Evolutionary conservation across 306 rosid species (phyloP).

Genomic region (Hippophae rhamnoides): DNA sequence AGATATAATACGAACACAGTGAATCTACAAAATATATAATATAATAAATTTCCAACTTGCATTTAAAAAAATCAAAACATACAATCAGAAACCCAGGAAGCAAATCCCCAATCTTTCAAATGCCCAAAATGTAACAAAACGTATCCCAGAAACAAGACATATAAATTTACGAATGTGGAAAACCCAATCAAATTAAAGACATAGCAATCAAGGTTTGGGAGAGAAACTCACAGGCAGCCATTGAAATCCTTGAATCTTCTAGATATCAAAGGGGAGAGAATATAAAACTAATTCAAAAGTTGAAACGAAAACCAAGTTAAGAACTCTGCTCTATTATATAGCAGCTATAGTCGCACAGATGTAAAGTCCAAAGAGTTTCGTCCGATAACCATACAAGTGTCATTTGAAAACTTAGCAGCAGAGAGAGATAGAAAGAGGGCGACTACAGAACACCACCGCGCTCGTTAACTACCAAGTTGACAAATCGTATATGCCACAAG

Average conservation of each 20-base stretch:
- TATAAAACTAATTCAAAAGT: no score
- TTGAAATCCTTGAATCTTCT: conserved; percentile 16
- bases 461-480: no score
- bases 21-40: neutral
- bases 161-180: conserved; percentile 2
- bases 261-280: conserved; percentile 2
- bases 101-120: neutral
- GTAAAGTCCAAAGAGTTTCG: neutral
- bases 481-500: no score
- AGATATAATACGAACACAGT: conserved; percentile 5
- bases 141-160: neutral
- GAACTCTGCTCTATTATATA: no score
- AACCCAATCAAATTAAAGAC: neutral
- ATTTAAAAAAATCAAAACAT: no score
- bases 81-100: neutral
- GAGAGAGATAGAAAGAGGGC: no score
- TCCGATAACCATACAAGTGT: neutral
- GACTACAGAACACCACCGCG: no score
- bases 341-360: no score
- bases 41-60: no score
- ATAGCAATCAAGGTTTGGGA: neutral
- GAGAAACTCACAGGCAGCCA: conserved; percentile 66
- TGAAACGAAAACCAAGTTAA: no score
- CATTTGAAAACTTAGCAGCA: no score
- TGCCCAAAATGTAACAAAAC: neutral